These are phyloP conservation scores for Thecaphora frezii DNA, from an alignment of 1,284 basidiomycete species.

Conservation along the genomic window DNA sequence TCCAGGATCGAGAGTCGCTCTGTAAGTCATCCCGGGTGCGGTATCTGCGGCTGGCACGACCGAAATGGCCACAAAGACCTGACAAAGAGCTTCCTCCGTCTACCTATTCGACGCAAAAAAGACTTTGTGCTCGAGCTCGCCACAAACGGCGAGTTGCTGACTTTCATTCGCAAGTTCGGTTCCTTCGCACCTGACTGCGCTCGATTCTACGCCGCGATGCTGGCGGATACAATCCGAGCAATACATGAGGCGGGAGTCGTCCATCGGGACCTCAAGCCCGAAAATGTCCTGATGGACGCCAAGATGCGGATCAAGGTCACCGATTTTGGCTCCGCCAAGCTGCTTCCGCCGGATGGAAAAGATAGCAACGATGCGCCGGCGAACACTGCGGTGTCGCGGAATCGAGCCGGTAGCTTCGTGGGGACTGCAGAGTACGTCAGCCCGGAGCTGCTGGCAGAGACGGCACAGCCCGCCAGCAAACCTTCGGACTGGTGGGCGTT, in stretches of 20 bases:
- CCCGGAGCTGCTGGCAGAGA: conserved; percentile 79
- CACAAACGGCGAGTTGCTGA: conserved; percentile 53
- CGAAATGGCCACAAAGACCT: too few species aligned
- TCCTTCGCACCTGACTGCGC: conserved; percentile 43
- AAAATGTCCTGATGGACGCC: conserved; percentile 74
- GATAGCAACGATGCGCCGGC: not conserved
- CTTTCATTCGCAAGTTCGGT: conserved; percentile 49
- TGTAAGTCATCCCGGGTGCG: conserved; percentile 21
- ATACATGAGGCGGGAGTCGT: conserved; percentile 55
- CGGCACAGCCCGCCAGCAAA: conserved; percentile 61
- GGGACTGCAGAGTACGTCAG: conserved; percentile 95
- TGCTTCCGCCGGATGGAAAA: conserved; percentile 5
- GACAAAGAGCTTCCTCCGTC: not conserved
- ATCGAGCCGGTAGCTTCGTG: conserved; percentile 76
- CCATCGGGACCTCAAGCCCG: conserved; percentile 63
- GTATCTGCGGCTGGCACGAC: too few species aligned
- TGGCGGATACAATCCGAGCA: conserved; percentile 47
- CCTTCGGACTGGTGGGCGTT: conserved; percentile 66
- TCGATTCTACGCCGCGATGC: conserved; percentile 49
- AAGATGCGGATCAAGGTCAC: conserved; percentile 50
- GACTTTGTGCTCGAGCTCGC: conserved; percentile 57
- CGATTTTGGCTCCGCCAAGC: conserved; percentile 57
- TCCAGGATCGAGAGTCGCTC: conserved; percentile 55
- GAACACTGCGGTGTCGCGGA: not conserved
- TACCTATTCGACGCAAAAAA: not conserved